Base-by-base conservation (phyloP, 2,329 filamentous ascomycete genomes). In the Verticillium tricorpus region DNA sequence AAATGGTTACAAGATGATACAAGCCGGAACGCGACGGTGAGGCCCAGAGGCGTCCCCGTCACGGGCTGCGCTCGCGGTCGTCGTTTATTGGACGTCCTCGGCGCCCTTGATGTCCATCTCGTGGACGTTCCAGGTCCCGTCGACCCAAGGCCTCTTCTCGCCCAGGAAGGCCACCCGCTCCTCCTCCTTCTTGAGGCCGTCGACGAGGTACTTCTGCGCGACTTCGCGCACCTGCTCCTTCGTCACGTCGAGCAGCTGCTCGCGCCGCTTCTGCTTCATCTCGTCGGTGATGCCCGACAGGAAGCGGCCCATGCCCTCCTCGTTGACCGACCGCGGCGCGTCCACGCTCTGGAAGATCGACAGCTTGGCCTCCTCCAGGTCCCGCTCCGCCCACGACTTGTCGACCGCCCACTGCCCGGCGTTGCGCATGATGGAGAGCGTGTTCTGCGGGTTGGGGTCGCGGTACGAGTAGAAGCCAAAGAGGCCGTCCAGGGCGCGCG, bases 391-490 rank as follows among this genome's bases (percentile, higher is more conserved):
- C 93, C 93, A 98, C 61, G 87, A 75, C 69, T 89, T 90, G 67
- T 96, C 89, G 12, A 87, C 82, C 0, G 93, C 95, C 87, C 93
- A 97, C 28, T 83, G 80, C 1, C 94, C 95, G 1, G 92, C 91
- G 61, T 89, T 89, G 35, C 84, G 81, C 87, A 97, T 96, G 63
- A 97, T 91, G 61, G 85, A 86, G 67, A 98, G 79, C 0, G 92
- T 94, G 75, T 97, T 97, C 65, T 89, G 82, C 0, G 95, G 94
- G 72, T 98, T 97, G 2, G 95, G 95, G 73, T 99, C 95, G 59
- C 95, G 91, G 82, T 99, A 99, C 55, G 91, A 94, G 78, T 96
- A 97, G 78, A 97, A 96, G 17, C 92, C 92, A 69, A 99, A 98
- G 1, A 96, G 75, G 28, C 93, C 94, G 67, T 92, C 89, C 8